A percentile compares a stretch with the other conserved stretches of the same genome.
These are phyloP conservation scores for Suillus tomentosus DNA, from an alignment of 768 basidiomycete species.

Conservation along the genomic window DNA sequence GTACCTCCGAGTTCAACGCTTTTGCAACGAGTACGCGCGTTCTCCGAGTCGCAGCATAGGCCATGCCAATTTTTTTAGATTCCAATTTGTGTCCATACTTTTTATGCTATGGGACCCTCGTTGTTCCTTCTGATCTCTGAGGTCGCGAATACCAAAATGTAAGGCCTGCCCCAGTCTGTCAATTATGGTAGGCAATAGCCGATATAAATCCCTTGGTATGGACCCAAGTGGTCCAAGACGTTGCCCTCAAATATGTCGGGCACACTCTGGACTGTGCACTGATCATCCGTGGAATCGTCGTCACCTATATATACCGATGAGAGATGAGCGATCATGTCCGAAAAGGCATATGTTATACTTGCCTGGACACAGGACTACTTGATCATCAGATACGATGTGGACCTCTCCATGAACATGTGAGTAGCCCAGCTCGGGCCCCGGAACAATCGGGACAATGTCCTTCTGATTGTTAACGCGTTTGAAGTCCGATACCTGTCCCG, in stretches of 20 bases:
- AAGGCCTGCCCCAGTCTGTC: not conserved
- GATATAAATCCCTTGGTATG: slow-evolving; percentile 54
- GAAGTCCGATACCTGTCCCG: slow-evolving; percentile 24
- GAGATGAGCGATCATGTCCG: not conserved
- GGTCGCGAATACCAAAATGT: not conserved
- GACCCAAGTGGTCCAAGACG: slow-evolving; percentile 58
- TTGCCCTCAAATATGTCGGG: slow-evolving; percentile 53
- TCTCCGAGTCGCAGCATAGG: not conserved
- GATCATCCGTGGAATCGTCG: slow-evolving; percentile 54
- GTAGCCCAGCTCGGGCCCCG: slow-evolving; percentile 51
- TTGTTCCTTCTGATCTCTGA: not conserved
- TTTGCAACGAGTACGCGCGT: not conserved
- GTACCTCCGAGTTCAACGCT: not conserved
- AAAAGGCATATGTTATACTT: slow-evolving; percentile 1
- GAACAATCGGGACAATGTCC: slow-evolving; percentile 58
- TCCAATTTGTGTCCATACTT: not conserved
- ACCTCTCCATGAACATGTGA: slow-evolving; percentile 41
- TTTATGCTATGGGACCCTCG: not conserved
- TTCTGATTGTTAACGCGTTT: slow-evolving; percentile 30
- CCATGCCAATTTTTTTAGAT: not conserved
- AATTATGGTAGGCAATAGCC: slow-evolving; percentile 41
- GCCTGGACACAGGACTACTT: slow-evolving; percentile 45
- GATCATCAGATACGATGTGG: slow-evolving; percentile 41
- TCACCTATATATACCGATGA: slow-evolving; percentile 38
- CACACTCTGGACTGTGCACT: slow-evolving; percentile 57